Evolutionary conservation across 108 stramenopile species (phyloP), one percentile per base, ranked within the genome.

Genomic region (Discostella pseudostelligera): DNA sequence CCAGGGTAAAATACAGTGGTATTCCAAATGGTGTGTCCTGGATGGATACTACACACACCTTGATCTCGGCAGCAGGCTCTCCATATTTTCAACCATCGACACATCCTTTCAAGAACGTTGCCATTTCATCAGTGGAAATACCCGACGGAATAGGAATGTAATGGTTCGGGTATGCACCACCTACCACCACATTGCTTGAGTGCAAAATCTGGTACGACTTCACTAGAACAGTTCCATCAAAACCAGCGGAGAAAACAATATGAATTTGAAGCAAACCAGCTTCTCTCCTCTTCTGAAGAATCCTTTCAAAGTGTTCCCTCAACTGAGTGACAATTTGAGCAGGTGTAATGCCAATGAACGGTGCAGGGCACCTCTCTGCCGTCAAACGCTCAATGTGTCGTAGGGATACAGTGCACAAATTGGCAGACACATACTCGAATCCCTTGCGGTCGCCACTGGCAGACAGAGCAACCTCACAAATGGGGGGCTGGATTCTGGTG

Each of bases 111-210:
- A 67, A 25, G 43, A 58, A 67, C 12, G 14, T 26, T 8, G 17
- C 29, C 36, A n/a, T 11, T 19, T 67, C 67, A 4, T 42, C 22
- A 17, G 2, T 54, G 4, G 42, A n/a, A 1, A 12, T 7, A 43
- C 14, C 42, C 4, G 29, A 3, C 8, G 51, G 16, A 42, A 67
- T 24, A n/a, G 16, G n/a, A 20, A 58, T 13, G 7, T 7, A 57
- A 37, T 67, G 56, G 14, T 67, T 59, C 20, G 67, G 67, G 43
- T 43, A 58, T 1, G 39, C 67, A 56, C 67, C 67, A 19, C 67
- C 67, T 24, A 67, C 56, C 13, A 67, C 22, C 2, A 26, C 58
- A 56, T 42, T 57, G 39, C 39, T 13, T 3, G 19, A 20, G 32
- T 32, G 32, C 5, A 32, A 17, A 3, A 49, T 22, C 56, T 58